These are phyloP conservation scores for Blastobotrys attinorum DNA, from an alignment of 805 yeast species.

Conservation along the genomic window DNA sequence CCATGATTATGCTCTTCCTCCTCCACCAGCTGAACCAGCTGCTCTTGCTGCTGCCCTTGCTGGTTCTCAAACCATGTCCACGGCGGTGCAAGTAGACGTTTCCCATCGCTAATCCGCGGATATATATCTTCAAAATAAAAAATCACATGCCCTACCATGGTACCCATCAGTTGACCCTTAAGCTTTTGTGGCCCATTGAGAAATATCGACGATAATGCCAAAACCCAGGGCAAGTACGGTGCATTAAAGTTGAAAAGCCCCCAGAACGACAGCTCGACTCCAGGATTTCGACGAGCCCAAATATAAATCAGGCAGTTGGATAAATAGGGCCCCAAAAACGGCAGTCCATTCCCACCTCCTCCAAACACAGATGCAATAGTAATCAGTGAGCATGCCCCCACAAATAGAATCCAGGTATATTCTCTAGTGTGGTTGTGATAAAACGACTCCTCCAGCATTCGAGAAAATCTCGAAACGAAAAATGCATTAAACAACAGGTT, in stretches of 20 bases:
- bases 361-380: slow-evolving; percentile 22
- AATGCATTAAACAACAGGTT: slow-evolving; percentile 30
- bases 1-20: too few species aligned
- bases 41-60: too few species aligned
- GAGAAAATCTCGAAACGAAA: slow-evolving; percentile 33
- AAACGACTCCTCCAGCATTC: slow-evolving; percentile 33
- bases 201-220: slow-evolving; percentile 23
- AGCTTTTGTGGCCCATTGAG: slow-evolving; percentile 9
- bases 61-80: slow-evolving; percentile 26
- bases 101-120: slow-evolving; percentile 33
- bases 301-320: slow-evolving; percentile 34
- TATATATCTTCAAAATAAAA: slow-evolving; percentile 35
- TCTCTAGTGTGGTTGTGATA: slow-evolving; percentile 27
- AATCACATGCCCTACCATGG: slow-evolving; percentile 36
- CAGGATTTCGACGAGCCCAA: slow-evolving; percentile 41
- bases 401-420: slow-evolving; percentile 33
- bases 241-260: slow-evolving; percentile 37
- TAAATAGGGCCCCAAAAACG: slow-evolving; percentile 35
- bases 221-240: slow-evolving; percentile 38
- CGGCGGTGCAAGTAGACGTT: slow-evolving; percentile 34
- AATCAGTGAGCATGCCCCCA: slow-evolving; percentile 24
- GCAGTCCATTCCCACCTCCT: slow-evolving; percentile 13
- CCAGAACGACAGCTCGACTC: slow-evolving; percentile 32
- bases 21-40: too few species aligned
- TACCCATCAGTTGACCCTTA: slow-evolving; percentile 29